Percentiles rank a stretch among this genome's conserved stretches.
Evolutionary conservation across 352 stramenopile species (phyloP).

Genomic region (Globisporangium cylindrosporum): DNA sequence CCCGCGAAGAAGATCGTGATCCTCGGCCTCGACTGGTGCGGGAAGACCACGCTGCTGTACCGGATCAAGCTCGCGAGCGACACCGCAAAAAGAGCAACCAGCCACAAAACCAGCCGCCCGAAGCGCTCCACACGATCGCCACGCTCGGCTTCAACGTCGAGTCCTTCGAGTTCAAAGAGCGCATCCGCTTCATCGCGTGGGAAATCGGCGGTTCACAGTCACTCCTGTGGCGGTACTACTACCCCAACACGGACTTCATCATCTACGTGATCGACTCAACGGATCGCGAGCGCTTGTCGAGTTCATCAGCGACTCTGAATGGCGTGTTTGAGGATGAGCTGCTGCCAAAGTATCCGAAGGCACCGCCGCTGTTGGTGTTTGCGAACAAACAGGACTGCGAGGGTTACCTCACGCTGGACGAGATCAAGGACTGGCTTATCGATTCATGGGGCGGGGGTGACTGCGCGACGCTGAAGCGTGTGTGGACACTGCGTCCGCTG

Average conservation of each 20-base stretch:
- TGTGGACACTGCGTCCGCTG: not conserved
- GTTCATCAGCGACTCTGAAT: constrained; percentile 22
- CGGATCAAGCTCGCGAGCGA: constrained; percentile 21
- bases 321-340: constrained; percentile 15
- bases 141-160: constrained; percentile 32
- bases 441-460: not conserved
- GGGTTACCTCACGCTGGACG: not conserved
- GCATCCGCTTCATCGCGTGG: constrained; percentile 15
- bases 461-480: not conserved
- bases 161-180: constrained; percentile 10
- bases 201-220: constrained; percentile 25
- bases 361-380: not conserved
- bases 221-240: constrained; percentile 31
- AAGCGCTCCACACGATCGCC: constrained; percentile 14
- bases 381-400: constrained; percentile 16
- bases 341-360: too few relatives aligned
- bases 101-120: not conserved
- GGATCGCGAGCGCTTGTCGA: constrained; percentile 22
- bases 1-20: constrained; percentile 18
- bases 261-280: constrained; percentile 30
- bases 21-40: constrained; percentile 25
- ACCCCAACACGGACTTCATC: constrained; percentile 28
- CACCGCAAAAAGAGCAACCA: not conserved
- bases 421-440: not conserved
- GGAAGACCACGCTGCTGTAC: constrained; percentile 35